Base-by-base conservation (phyloP, 768 basidiomycete species). In the Leccinum boreale region DNA sequence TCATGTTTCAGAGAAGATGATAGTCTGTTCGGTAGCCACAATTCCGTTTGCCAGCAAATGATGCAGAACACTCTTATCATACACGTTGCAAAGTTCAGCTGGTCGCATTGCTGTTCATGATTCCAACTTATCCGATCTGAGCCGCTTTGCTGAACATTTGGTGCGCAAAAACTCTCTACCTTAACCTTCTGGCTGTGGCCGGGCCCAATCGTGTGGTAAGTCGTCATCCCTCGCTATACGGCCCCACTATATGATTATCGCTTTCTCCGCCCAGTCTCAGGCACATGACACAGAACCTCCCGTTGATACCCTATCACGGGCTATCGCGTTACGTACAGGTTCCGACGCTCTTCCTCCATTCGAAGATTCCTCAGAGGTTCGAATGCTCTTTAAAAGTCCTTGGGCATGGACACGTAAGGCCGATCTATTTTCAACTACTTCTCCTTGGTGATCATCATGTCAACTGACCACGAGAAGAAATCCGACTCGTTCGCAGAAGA, bases 401-500 rank as follows among this genome's bases (percentile, higher is more conserved):
- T 10, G 42, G 42, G 5, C 4, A 12, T 8, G 42, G 42, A 6
- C 3, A 35, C 11, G 31, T 19, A n/a, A 39, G 7, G 17, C 36
- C 9, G 1, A 19, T 44, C 12, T 0, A 44, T 21, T 12, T 17
- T 19, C 44, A 19, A 19, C 19, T 21, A 44, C 44, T 35, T 50
- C 14, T 31, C 50, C 44, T 54, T 53, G 26, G 24, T 35, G 2
- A 9, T 3, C 35, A 51, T 33, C 54, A 65, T 68, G 65, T 55
- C 68, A 4, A 50, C 33, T 14, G 47, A 55, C 10, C 39, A n/a
- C 4, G 60, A 68, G 58, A 60, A 68, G 56, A 62, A 62, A 50
- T 45, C 11, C n/a, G 56, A 61, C 3, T 60, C 56, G 12, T 57
- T 48, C 33, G 33, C 56, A 2, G 55, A 59, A 5, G 48, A 58